These are phyloP conservation scores for Asterochloris erici DNA, from an alignment of 139 green algal genomes.

Conservation along the genomic window DNA sequence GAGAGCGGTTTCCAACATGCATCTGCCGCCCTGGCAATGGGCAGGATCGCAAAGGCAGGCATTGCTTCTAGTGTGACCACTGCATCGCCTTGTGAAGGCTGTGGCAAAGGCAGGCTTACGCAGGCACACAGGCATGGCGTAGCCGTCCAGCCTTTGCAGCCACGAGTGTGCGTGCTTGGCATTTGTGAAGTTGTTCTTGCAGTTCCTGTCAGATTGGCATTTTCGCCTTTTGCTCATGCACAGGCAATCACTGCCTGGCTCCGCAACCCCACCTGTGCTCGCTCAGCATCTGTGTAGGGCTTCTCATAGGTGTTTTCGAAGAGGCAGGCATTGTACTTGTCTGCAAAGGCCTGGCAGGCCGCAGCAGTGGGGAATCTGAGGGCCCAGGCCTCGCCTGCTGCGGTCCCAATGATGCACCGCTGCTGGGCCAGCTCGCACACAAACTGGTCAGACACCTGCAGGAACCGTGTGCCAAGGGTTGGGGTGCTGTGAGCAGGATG, in stretches of 20 bases:
- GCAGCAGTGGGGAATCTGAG: conserved; percentile 46
- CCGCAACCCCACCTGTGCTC: not conserved
- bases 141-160: not conserved
- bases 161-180: not conserved
- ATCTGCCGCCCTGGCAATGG: not conserved
- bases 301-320: conserved; percentile 82
- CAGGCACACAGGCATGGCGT: not conserved
- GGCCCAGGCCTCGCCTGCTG: conserved; percentile 47
- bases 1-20: not conserved
- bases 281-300: not conserved
- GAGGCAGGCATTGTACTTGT: conserved; percentile 51
- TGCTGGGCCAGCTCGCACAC: conserved; percentile 21
- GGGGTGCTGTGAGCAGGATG: too few relatives aligned
- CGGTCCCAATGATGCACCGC: conserved; percentile 49
- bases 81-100: not conserved
- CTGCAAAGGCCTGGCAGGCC: conserved; percentile 43
- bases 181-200: too few relatives aligned
- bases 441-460: conserved; percentile 35
- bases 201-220: not conserved
- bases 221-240: not conserved
- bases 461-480: too few relatives aligned
- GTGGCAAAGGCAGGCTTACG: not conserved
- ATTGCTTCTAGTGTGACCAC: not conserved
- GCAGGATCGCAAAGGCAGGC: not conserved
- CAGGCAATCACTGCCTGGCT: not conserved